phyloP scores from a whole-genome alignment of 2,329 filamentous ascomycete genomes.

The Phaeosphaeria sp. region DNA sequence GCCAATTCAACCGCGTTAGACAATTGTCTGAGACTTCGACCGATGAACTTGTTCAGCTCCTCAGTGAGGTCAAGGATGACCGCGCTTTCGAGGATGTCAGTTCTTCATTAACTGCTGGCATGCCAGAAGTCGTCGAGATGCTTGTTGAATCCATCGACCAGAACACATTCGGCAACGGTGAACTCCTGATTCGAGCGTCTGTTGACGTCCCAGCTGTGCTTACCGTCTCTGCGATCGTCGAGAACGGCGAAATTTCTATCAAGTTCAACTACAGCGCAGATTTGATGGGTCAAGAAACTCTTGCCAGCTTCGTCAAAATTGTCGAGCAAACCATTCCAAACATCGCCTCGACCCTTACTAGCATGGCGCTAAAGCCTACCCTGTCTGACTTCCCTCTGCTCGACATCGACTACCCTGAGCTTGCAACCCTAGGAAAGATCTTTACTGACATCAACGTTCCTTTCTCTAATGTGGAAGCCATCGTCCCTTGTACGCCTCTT shows the following conservation, averaged over 20 bases:
- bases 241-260: slow-evolving; percentile 17
- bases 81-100: slow-evolving; percentile 8
- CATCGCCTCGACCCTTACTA: slow-evolving; percentile 11
- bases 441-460: slow-evolving; percentile 12
- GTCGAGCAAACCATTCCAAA: slow-evolving; percentile 12
- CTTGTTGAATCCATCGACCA: slow-evolving; percentile 46
- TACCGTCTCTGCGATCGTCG: slow-evolving; percentile 14
- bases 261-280: slow-evolving; percentile 15
- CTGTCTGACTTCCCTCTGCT: slow-evolving; percentile 52
- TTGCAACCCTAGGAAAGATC: slow-evolving; percentile 29
- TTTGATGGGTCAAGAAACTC: slow-evolving; percentile 10
- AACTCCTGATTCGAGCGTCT: slow-evolving; percentile 7
- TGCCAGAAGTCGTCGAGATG: slow-evolving; percentile 43
- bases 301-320: slow-evolving; percentile 7
- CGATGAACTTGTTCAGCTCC: slow-evolving; percentile 15
- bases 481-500: slow-evolving; percentile 12
- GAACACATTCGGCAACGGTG: slow-evolving; percentile 5
- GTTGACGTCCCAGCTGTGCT: slow-evolving; percentile 8
- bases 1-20: slow-evolving; percentile 18
- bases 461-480: slow-evolving; percentile 9
- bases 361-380: slow-evolving; percentile 37
- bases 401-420: slow-evolving; percentile 43
- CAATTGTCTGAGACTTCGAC: slow-evolving; percentile 6
- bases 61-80: slow-evolving; percentile 15
- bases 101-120: slow-evolving; percentile 2